These are phyloP conservation scores for Mycena indigotica DNA, from an alignment of 768 basidiomycete genomes.

Conservation along the genomic window DNA sequence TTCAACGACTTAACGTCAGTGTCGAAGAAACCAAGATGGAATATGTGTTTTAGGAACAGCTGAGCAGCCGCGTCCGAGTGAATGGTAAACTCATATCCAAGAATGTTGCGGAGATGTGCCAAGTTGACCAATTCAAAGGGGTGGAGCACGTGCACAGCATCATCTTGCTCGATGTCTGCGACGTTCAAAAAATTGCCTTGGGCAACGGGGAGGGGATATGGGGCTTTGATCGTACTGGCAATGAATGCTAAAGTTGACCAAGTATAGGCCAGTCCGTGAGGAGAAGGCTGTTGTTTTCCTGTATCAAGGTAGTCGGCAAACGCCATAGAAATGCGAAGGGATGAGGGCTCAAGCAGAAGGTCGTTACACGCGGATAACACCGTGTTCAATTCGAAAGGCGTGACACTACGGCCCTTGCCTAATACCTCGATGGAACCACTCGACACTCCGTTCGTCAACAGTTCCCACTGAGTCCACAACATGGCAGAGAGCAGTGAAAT, in stretches of 20 bases:
- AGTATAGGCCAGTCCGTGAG: constrained; percentile 62
- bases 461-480: constrained; percentile 69
- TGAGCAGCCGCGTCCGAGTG: constrained; percentile 53
- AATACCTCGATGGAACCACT: constrained; percentile 65
- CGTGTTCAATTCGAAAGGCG: constrained; percentile 65
- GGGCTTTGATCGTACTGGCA: constrained; percentile 56
- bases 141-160: constrained; percentile 33
- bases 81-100: constrained; percentile 62
- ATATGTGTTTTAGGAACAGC: constrained; percentile 59
- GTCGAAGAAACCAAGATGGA: constrained; percentile 63
- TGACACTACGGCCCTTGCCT: constrained; percentile 37
- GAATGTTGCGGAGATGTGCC: constrained; percentile 58
- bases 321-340: constrained; percentile 44
- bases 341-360: constrained; percentile 43
- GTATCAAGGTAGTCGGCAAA: constrained; percentile 58
- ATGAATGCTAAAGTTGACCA: constrained; percentile 69
- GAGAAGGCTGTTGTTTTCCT: constrained; percentile 41
- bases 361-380: constrained; percentile 52
- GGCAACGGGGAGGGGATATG: constrained; percentile 29
- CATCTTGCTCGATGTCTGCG: constrained; percentile 29
- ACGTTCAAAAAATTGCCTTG: constrained; percentile 53
- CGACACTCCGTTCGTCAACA: constrained; percentile 66
- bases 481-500: constrained; percentile 58
- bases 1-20: constrained; percentile 41
- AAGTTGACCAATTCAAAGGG: constrained; percentile 62